These are phyloP conservation scores for Polygonum maritimum DNA, from an alignment of 148 eudicot genomes.

Conservation along the genomic window DNA sequence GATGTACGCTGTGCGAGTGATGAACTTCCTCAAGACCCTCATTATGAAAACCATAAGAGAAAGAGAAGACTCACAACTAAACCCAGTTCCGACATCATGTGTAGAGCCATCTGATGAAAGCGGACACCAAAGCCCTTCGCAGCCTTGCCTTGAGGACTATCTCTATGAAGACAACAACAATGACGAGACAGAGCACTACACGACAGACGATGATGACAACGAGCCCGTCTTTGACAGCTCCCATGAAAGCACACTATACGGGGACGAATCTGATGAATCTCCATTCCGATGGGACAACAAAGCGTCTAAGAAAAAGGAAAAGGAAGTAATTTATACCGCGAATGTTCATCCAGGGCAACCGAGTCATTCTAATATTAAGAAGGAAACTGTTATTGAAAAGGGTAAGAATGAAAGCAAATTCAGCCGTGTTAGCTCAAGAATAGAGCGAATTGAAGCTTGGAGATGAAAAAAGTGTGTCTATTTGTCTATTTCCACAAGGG, in stretches of 20 bases:
- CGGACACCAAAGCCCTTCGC: conserved; percentile 56
- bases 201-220: conserved; percentile 33
- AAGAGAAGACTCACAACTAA: conserved; percentile 49
- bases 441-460: conserved; percentile 67
- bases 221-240: conserved; percentile 37
- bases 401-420: conserved; percentile 44
- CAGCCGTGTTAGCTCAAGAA: conserved; percentile 41
- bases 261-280: conserved; percentile 38
- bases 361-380: conserved; percentile 24
- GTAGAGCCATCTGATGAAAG: conserved; percentile 56
- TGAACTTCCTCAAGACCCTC: conserved; percentile 93
- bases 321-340: conserved; percentile 3
- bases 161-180: conserved; percentile 24
- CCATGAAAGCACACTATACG: conserved; percentile 26
- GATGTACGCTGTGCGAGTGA: conserved; percentile 89
- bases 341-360: conserved; percentile 22
- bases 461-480: conserved; percentile 21
- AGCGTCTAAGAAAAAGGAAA: conserved; percentile 18
- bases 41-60: conserved; percentile 58
- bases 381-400: conserved; percentile 21
- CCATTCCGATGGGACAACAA: conserved; percentile 21
- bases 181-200: conserved; percentile 29
- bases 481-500: neutral
- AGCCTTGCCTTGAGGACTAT: conserved; percentile 12
- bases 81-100: conserved; percentile 31